Evolutionary conservation across 2,329 filamentous ascomycete genomes (phyloP).

Genomic region (Penicillium corylophilum): DNA sequence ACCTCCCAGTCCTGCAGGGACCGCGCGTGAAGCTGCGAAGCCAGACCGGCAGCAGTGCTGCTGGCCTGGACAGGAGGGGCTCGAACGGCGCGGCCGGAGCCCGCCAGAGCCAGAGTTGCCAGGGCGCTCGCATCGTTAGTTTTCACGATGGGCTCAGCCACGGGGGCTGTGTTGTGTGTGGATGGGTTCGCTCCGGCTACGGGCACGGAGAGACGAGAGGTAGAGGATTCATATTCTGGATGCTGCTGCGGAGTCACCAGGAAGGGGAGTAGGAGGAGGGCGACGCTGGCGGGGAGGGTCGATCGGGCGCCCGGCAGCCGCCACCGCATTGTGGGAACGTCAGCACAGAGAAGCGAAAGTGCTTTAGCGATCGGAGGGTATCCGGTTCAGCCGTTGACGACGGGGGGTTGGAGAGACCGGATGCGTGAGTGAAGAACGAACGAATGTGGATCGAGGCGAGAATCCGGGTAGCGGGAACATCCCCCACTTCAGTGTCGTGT

Average conservation of each 20-base stretch:
- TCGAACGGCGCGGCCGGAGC: slow-evolving; percentile 74
- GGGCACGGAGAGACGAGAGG: slow-evolving; percentile 30
- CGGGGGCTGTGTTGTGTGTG: slow-evolving; percentile 13
- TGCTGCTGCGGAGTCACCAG: slow-evolving; percentile 67
- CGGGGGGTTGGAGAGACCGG: background rate
- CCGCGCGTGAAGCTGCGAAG: slow-evolving; percentile 90
- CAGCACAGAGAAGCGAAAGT: slow-evolving; percentile 29
- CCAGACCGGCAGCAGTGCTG: slow-evolving; percentile 63
- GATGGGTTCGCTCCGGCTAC: slow-evolving; percentile 21
- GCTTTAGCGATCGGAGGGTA: background rate
- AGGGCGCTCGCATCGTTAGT: slow-evolving; percentile 83
- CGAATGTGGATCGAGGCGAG: slow-evolving; percentile 20
- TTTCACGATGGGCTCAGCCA: slow-evolving; percentile 34
- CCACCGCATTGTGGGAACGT: slow-evolving; percentile 59
- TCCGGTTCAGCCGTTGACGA: slow-evolving; percentile 9
- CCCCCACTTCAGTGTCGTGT: slow-evolving; percentile 16
- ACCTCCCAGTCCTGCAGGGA: slow-evolving; percentile 99
- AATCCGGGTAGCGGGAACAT: slow-evolving; percentile 24
- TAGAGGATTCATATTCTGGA: slow-evolving; percentile 33
- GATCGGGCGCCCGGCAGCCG: slow-evolving; percentile 60
- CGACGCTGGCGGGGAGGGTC: slow-evolving; percentile 57
- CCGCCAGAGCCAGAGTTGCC: slow-evolving; percentile 95
- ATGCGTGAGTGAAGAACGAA: slow-evolving; percentile 3
- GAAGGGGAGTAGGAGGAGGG: slow-evolving; percentile 58
- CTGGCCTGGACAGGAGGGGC: slow-evolving; percentile 78